A percentile compares a stretch with the other conserved stretches of the same genome.
Conservation (phyloP, 305 asterid genomes). For the Fraxinus latifolia region DNA sequence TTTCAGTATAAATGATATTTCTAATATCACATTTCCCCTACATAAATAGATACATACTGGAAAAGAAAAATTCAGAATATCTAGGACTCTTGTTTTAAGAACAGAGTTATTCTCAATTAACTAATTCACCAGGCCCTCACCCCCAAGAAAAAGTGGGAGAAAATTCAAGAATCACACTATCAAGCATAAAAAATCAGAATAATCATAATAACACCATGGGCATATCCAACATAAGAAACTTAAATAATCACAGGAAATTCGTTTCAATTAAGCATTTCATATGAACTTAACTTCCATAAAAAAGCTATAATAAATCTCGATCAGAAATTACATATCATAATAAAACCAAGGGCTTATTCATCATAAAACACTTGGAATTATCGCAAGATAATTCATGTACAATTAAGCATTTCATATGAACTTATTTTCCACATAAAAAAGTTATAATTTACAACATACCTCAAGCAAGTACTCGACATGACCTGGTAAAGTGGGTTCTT, state of each 20-base stretch:
- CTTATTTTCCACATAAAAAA: background rate
- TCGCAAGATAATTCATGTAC: background rate
- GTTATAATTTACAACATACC: slow-evolving; percentile 33
- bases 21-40: background rate
- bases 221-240: background rate
- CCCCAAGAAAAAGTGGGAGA: background rate
- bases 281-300: background rate
- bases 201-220: background rate
- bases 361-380: background rate
- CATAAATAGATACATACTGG: background rate
- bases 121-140: background rate
- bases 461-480: slow-evolving; percentile 68
- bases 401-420: background rate
- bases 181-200: background rate
- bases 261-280: background rate
- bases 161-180: background rate
- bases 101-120: background rate
- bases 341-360: background rate
- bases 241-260: background rate
- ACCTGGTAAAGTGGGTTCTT: slow-evolving; percentile 74
- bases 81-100: background rate
- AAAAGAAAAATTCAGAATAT: background rate
- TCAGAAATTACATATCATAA: background rate
- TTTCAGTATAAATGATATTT: background rate
- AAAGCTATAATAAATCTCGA: background rate